phyloP scores from a whole-genome alignment of 768 basidiomycete genomes.

The Boletellus ananas region DNA sequence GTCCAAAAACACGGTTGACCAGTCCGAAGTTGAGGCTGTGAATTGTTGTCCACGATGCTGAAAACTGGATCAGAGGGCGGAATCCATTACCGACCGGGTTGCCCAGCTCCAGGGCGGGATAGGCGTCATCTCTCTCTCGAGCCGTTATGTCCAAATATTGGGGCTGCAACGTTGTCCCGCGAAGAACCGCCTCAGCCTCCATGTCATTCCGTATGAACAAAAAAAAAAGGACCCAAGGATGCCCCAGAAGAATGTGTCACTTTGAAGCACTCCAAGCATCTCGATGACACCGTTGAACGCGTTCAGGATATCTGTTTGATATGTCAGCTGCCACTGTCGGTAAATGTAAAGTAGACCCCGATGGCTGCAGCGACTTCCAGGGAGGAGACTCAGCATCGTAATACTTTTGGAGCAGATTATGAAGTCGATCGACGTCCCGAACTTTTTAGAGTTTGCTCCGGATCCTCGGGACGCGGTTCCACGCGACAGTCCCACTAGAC shows the following conservation, averaged over 20 bases:
- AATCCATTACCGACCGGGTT: conserved; percentile 2
- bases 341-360: conserved; percentile 6
- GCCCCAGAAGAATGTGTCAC: conserved; percentile 14
- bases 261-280: conserved; percentile 7
- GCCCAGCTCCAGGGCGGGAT: conserved; percentile 22
- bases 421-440: neutral
- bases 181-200: conserved; percentile 1
- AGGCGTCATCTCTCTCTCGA: neutral
- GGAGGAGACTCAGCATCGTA: neutral
- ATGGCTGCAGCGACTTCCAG: neutral
- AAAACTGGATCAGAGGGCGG: conserved; percentile 6
- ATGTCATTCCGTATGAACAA: conserved; percentile 6
- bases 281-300: conserved; percentile 15
- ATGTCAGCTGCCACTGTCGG: conserved; percentile 8
- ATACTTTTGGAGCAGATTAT: neutral
- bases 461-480: conserved; percentile 10
- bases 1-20: conserved; percentile 19
- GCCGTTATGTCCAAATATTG: conserved; percentile 4
- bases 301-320: conserved; percentile 14
- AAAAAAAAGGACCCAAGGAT: conserved; percentile 14
- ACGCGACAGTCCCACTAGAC: conserved; percentile 17
- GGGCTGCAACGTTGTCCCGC: neutral
- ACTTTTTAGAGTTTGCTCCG: conserved; percentile 8
- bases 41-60: conserved; percentile 1
- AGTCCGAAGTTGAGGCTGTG: neutral